Conservation (phyloP, 768 basidiomycete species). For the Boletus subcaerulescens region DNA sequence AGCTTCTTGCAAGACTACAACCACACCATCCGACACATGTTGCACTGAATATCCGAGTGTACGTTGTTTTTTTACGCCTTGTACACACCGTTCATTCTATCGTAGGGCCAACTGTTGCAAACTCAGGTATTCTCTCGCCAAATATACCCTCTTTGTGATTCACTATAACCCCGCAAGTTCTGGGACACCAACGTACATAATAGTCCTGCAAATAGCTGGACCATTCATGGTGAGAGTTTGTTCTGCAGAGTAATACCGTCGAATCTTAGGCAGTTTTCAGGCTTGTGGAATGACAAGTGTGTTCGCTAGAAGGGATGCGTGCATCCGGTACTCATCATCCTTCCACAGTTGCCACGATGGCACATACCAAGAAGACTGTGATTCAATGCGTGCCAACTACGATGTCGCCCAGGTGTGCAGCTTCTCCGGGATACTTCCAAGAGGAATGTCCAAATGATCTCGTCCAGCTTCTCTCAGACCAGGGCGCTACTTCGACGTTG, state of each 20-base stretch:
- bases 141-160: neutral
- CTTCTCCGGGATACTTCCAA: neutral
- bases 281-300: constrained; percentile 67
- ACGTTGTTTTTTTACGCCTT: constrained; percentile 20
- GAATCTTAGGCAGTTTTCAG: constrained; percentile 29
- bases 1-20: constrained; percentile 53
- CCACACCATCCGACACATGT: constrained; percentile 45
- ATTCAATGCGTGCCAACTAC: constrained; percentile 45
- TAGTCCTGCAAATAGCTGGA: constrained; percentile 69
- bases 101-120: constrained; percentile 59
- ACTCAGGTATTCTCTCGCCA: constrained; percentile 42
- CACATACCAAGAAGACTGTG: constrained; percentile 33
- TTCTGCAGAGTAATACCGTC: neutral
- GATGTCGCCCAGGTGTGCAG: constrained; percentile 39
- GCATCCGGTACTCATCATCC: neutral
- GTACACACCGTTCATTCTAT: neutral
- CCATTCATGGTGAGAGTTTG: constrained; percentile 60
- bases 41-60: constrained; percentile 70
- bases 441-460: neutral
- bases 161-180: constrained; percentile 43
- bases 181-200: constrained; percentile 67
- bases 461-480: constrained; percentile 50
- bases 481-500: constrained; percentile 58
- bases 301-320: constrained; percentile 13
- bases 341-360: constrained; percentile 54